Evolutionary conservation across 2,329 filamentous ascomycete species (phyloP), one percentile per base, ranked within the genome.

Genomic region (Endothia cerciana): DNA sequence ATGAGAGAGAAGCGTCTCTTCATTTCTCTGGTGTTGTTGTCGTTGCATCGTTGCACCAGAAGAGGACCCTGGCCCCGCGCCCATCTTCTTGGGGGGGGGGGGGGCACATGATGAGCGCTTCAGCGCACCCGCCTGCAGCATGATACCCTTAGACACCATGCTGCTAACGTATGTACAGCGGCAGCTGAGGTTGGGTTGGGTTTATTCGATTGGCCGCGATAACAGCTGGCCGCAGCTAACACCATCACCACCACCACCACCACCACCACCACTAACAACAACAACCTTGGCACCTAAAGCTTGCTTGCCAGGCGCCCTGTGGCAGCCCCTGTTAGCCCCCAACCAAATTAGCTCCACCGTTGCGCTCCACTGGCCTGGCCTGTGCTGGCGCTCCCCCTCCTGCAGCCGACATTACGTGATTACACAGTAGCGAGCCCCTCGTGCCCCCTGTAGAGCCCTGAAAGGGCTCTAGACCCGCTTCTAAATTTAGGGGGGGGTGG

Each of bases 381-480:
- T 41, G 33, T 43, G 41, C 19, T 43, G 7, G 13, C 5, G 41
- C 41, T 43, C 15, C 51, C n/a, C n/a, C n/a, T 19, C 15, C 51
- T 36, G 51, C 38, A 61, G 28, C 59, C 59, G 45, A 51, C 30
- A 61, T 61, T 61, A 61, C 19, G 47, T 51, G 47, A 60, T 60
- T 47, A 60, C 25, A 40, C 36, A 28, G 22, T 40, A 40, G 33
- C 38, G 30, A 8, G 22, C 30, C 55, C 28, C 36, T n/a, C n/a
- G n/a, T n/a, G 36, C 25, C 51, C 51, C 51, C 51, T 55, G 51
- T 28, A 36, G 7, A 0, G 40, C 33, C 33, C 33, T 36, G 33
- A 10, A 36, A 36, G n/a, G n/a, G 33, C 33, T 36, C 33, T 36
- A 10, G 41, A 43, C n/a, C 4, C 25, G 36, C 22, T 58, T 58